A percentile compares a stretch with the other conserved stretches of the same genome.
These are phyloP conservation scores for Avena sativa DNA, from an alignment of 176 grass and related monocot genomes.

Conservation along the genomic window DNA sequence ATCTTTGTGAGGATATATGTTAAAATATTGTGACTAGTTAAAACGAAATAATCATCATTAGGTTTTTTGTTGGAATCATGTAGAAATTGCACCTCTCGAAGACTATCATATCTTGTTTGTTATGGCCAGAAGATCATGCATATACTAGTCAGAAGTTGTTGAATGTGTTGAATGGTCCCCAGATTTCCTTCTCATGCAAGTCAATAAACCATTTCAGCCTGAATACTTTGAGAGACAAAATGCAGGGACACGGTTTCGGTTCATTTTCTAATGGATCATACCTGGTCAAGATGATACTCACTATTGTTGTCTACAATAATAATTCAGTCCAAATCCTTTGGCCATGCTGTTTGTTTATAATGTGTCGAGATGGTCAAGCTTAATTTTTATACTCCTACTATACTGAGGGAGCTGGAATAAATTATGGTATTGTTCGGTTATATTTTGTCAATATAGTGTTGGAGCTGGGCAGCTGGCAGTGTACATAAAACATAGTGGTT, in stretches of 20 bases:
- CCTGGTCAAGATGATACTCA: not conserved
- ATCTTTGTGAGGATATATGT: too few species aligned
- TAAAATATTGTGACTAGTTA: too few species aligned
- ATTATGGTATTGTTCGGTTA: not conserved
- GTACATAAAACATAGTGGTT: not conserved
- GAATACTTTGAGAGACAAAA: not conserved
- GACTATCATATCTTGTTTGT: too few species aligned
- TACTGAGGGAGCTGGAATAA: not conserved
- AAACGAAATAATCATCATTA: too few species aligned
- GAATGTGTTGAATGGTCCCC: not conserved
- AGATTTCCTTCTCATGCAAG: slow-evolving; percentile 14
- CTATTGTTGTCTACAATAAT: not conserved
- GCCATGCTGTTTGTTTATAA: not conserved
- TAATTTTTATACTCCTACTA: not conserved
- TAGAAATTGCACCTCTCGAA: too few species aligned
- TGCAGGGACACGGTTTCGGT: not conserved
- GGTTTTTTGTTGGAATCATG: too few species aligned
- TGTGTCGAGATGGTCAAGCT: not conserved
- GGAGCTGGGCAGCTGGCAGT: not conserved
- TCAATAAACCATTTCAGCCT: slow-evolving; percentile 24
- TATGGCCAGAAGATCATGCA: too few species aligned
- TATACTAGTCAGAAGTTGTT: too few species aligned
- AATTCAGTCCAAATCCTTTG: not conserved
- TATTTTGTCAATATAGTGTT: not conserved
- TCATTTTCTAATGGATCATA: not conserved